Evolutionary conservation across 2,329 filamentous ascomycete species (phyloP).

Genomic region (Paraconiothyrium sp.): DNA sequence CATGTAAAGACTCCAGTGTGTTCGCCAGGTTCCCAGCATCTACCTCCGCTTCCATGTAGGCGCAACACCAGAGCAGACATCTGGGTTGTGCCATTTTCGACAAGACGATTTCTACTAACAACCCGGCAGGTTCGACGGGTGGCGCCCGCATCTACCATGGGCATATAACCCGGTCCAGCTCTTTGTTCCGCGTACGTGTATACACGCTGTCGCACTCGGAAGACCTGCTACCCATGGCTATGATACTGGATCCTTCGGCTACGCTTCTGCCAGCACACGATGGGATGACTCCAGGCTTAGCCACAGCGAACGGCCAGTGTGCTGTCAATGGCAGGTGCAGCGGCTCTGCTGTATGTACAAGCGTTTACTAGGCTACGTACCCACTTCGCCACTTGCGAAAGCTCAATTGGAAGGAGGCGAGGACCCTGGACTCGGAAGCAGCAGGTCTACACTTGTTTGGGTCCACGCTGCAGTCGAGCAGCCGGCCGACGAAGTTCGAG

Average conservation of each 20-base stretch:
- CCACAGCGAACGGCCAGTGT: conserved; percentile 24
- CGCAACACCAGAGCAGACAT: too few species aligned
- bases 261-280: neutral
- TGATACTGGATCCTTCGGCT: neutral
- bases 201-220: neutral
- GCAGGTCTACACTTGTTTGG: conserved; percentile 7
- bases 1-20: neutral
- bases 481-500: conserved; percentile 3
- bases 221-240: neutral
- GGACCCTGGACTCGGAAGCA: conserved; percentile 7
- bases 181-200: neutral
- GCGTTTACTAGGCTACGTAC: neutral
- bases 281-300: neutral
- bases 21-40: neutral
- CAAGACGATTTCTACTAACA: neutral
- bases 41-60: neutral
- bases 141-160: neutral
- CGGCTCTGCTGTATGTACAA: conserved; percentile 16
- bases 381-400: conserved; percentile 7
- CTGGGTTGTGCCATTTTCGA: neutral
- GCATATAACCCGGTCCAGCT: neutral
- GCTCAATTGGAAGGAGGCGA: conserved; percentile 24
- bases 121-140: neutral
- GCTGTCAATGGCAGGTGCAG: conserved; percentile 30
- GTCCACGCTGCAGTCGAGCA: conserved; percentile 3